Evolutionary conservation across 257 asterid species (phyloP), one percentile per base, ranked within the genome.

Genomic region (Capsicum rhomboideum): DNA sequence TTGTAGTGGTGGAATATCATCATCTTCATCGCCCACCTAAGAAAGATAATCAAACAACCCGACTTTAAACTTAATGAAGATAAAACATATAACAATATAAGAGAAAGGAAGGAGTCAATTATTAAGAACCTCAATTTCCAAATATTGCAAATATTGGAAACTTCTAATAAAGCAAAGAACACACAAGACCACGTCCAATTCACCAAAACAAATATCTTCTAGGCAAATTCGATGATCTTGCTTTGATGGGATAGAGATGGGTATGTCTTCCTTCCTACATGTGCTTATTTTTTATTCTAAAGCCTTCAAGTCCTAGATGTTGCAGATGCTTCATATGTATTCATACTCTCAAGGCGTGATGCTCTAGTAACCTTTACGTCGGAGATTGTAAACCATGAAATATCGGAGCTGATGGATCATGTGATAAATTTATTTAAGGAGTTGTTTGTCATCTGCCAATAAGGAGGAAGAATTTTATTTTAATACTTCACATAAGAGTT

Each of bases 401-500:
- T 26, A 28, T 63, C 40, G 11, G 13, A 63, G 71, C 5, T 26
- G 13, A 13, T 63, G n/a, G 40, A 63, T 63, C 17, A 12, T 63
- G 20, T 12, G 94, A 63, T 63, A 40, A 63, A 63, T 26, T 16
- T 13, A 59, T 28, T 63, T 26, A n/a, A n/a, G n/a, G 40, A 63
- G 42, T 23, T 26, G 34, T 23, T 61, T 61, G 23, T 61, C 68
- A 10, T 78, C 93, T 4, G 84, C 90, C 0, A 89, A 91, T 77
- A 71, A 90, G 67, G 91, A 91, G 37, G 78, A 90, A 4, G 67
- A 68, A 4, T 88, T 89, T 55, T 91, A 88, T 77, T 90, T 95
- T 0, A 88, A 58, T 0, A 92, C 89, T 37, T 54, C 52, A 0
- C 56, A 10, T 10, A 80, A 34, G 37, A 89, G 86, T 31, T 93